Base-by-base conservation (phyloP, 495 filamentous ascomycete species). In the Lasiosphaeria hispida region DNA sequence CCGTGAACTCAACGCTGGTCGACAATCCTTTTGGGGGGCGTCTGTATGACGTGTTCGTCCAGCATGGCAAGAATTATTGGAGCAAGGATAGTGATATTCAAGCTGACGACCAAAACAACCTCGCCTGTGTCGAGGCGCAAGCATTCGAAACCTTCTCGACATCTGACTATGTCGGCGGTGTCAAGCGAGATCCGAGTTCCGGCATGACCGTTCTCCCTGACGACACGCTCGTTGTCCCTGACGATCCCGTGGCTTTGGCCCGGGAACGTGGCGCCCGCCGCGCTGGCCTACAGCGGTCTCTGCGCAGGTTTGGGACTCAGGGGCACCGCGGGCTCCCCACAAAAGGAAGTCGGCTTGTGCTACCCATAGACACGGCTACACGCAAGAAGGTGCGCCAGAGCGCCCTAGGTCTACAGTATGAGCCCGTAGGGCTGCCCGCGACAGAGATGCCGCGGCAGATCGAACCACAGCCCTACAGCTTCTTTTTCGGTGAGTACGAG, bases 271-370 rank as follows among this genome's bases (percentile, higher is more conserved):
- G 73, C 5, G 72, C 70, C 61, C 67, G 70, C 15, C 68, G 76
- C 37, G 74, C 72, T 4, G 75, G 68, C 11, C 62, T 79, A 17
- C 73, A 76, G 39, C 67, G 69, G 19, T 66, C 66, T 41, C 63
- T 77, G 14, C 72, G 71, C 11, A 33, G 51, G 10, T 65, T 69
- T 14, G 53, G 52, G 5, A 52, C 43, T 4, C 65, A 23, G 52
- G 51, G 55, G 10, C 57, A 71, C 48, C 59, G 63, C 39, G 47
- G 50, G 5, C 50, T 63, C 38, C 43, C 43, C 43, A 62, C 66
- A 37, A 62, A 61, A 1, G 70, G 63, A 3, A 64, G 61, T 58
- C 66, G 64, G 15, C 65, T 69, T 5, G 59, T 72, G 15, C 53
- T 76, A 0, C 74, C 74, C 39, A 33, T 63, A 4, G 48, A 50